phyloP scores from a whole-genome alignment of 169 alveolate genomes.

The Plasmodium adleri region DNA sequence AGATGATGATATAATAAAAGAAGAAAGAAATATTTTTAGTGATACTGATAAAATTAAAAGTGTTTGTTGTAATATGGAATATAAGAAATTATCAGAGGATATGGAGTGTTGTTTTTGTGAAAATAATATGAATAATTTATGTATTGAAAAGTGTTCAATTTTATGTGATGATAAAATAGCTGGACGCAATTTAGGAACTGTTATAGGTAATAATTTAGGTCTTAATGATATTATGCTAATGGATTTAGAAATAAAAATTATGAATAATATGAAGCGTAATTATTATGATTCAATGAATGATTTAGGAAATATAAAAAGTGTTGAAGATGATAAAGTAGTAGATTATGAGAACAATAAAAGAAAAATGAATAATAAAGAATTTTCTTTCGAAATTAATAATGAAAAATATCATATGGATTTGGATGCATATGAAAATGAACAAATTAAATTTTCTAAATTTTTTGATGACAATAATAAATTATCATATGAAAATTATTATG shows the following conservation, averaged over 20 bases:
- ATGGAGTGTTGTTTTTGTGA: background rate
- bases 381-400: slow-evolving; percentile 52
- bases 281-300: slow-evolving; percentile 25
- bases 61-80: background rate
- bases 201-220: background rate
- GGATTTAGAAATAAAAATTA: slow-evolving; percentile 57
- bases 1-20: slow-evolving; percentile 15
- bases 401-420: slow-evolving; percentile 33
- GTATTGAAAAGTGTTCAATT: background rate
- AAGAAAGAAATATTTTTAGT: slow-evolving; percentile 39
- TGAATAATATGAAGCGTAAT: slow-evolving; percentile 56
- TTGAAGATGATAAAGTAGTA: slow-evolving; percentile 8
- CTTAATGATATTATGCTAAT: slow-evolving; percentile 40
- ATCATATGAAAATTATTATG: no score
- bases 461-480: background rate
- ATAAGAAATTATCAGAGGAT: background rate
- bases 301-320: slow-evolving; percentile 11
- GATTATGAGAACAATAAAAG: background rate
- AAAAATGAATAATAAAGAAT: background rate
- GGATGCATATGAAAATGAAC: slow-evolving; percentile 15
- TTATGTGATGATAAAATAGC: background rate
- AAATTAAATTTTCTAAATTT: background rate
- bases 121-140: background rate
- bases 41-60: slow-evolving; percentile 20
- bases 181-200: background rate